Percentiles rank a stretch among this genome's conserved stretches.
phyloP scores from a whole-genome alignment of 805 yeast species.

The Starmerella gropengiesseri region DNA sequence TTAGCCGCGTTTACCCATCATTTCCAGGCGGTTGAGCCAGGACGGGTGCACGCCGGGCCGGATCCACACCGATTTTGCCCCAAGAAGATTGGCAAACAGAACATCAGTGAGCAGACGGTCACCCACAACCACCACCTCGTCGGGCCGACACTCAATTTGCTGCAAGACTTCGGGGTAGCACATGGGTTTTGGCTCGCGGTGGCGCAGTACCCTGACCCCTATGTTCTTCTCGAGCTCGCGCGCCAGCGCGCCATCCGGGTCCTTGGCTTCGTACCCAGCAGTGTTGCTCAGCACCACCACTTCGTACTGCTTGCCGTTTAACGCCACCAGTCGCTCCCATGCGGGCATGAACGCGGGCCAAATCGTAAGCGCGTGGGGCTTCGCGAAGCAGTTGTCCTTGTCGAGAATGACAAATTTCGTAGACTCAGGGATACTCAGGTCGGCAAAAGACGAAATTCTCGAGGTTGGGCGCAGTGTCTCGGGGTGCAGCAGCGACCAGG shows the following conservation, averaged over 20 bases:
- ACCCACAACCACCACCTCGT: slow-evolving; percentile 76
- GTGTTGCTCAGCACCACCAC: slow-evolving; percentile 79
- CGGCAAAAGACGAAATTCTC: slow-evolving; percentile 13
- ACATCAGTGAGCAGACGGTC: slow-evolving; percentile 87
- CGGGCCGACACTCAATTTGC: slow-evolving; percentile 42
- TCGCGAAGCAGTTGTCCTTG: slow-evolving; percentile 91
- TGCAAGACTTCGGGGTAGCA: slow-evolving; percentile 50
- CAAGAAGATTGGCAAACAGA: slow-evolving; percentile 90
- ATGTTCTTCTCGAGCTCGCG: slow-evolving; percentile 46
- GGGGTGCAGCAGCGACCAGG: slow-evolving; percentile 13
- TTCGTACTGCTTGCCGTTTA: slow-evolving; percentile 40
- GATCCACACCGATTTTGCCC: slow-evolving; percentile 75
- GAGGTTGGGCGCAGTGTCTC: slow-evolving; percentile 21
- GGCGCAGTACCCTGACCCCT: slow-evolving; percentile 30
- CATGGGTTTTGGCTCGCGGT: slow-evolving; percentile 30
- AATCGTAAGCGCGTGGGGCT: slow-evolving; percentile 64
- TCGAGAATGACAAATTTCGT: slow-evolving; percentile 78
- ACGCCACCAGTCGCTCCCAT: slow-evolving; percentile 36
- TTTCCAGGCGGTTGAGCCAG: slow-evolving; percentile 19
- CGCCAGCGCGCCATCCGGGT: slow-evolving; percentile 50
- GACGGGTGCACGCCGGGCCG: slow-evolving; percentile 52
- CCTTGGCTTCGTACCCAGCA: slow-evolving; percentile 76
- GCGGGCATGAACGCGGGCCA: slow-evolving; percentile 56
- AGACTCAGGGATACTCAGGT: slow-evolving; percentile 16
- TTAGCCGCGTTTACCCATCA: neutral